Evolutionary conservation across 2,329 filamentous ascomycete species (phyloP).

Genomic region (Aschersonia sp.): DNA sequence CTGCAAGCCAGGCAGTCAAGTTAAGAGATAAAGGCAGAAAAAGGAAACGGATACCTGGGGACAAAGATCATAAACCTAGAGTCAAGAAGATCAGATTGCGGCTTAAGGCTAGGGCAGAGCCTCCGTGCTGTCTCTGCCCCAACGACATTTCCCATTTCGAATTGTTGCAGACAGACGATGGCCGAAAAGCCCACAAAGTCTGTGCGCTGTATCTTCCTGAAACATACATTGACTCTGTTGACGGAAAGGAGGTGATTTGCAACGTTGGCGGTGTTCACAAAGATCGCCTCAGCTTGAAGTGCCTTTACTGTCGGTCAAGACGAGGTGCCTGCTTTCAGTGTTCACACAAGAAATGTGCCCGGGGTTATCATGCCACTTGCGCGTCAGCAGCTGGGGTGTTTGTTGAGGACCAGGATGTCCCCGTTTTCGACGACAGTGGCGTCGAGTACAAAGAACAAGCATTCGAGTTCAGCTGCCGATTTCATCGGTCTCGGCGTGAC

Average conservation of each 20-base stretch:
- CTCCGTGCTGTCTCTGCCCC: slow-evolving; percentile 83
- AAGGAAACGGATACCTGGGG: slow-evolving; percentile 28
- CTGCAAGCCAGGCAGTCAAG: slow-evolving; percentile 57
- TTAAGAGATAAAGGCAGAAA: slow-evolving; percentile 48
- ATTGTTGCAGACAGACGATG: slow-evolving; percentile 77
- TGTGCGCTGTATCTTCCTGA: slow-evolving; percentile 89
- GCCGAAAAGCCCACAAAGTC: slow-evolving; percentile 71
- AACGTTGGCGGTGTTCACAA: slow-evolving; percentile 75
- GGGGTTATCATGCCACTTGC: slow-evolving; percentile 91
- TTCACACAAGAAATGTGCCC: slow-evolving; percentile 82
- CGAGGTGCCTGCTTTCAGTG: slow-evolving; percentile 96
- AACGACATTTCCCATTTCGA: slow-evolving; percentile 74
- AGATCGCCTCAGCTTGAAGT: slow-evolving; percentile 80
- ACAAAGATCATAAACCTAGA: slow-evolving; percentile 32
- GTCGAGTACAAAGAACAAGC: slow-evolving; percentile 85
- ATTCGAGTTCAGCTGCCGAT: slow-evolving; percentile 88
- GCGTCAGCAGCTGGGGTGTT: slow-evolving; percentile 85
- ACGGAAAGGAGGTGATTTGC: slow-evolving; percentile 58
- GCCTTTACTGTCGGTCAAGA: slow-evolving; percentile 86
- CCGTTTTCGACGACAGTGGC: slow-evolving; percentile 79
- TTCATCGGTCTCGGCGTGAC: slow-evolving; percentile 79
- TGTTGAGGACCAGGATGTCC: slow-evolving; percentile 73
- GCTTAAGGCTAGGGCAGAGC: slow-evolving; percentile 54
- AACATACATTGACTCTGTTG: slow-evolving; percentile 65
- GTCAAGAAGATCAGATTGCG: slow-evolving; percentile 73